Evolutionary conservation across 129 eudicot species (phyloP).

Genomic region (Chrysanthemum lavandulifolium): DNA sequence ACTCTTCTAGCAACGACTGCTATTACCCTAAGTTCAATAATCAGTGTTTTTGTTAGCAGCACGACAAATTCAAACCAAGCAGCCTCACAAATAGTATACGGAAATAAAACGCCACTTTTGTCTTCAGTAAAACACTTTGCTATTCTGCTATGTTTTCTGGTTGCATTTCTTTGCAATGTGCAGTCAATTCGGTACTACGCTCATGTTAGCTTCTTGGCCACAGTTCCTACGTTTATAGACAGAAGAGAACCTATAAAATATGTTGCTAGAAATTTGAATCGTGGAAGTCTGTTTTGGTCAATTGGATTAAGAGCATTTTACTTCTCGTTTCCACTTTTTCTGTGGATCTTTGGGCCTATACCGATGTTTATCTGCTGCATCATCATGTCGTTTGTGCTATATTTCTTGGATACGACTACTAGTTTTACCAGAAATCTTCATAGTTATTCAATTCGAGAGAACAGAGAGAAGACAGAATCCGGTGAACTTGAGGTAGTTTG

Average conservation of each 20-base stretch:
- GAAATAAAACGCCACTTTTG: conserved; percentile 47
- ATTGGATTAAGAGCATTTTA: conserved; percentile 84
- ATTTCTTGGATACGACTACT: conserved; percentile 78
- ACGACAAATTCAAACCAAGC: conserved; percentile 24
- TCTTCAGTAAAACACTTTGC: conserved; percentile 64
- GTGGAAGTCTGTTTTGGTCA: conserved; percentile 88
- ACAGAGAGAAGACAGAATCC: conserved; percentile 30
- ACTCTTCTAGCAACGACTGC: conserved; percentile 73
- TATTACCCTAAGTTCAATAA: conserved; percentile 73
- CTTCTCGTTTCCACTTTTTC: conserved; percentile 80
- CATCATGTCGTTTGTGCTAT: conserved; percentile 55
- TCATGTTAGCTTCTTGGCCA: conserved; percentile 75
- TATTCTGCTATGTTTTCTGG: conserved; percentile 69
- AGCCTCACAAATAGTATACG: conserved; percentile 47
- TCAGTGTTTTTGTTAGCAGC: conserved; percentile 70
- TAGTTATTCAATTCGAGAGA: conserved; percentile 40
- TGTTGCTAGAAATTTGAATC: conserved; percentile 60
- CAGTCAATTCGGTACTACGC: conserved; percentile 86
- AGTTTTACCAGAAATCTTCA: conserved; percentile 65
- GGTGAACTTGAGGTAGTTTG: conserved; percentile 27
- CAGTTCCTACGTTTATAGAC: conserved; percentile 52
- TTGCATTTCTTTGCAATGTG: conserved; percentile 81
- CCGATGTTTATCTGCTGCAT: conserved; percentile 73
- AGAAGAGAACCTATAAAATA: conserved; percentile 49
- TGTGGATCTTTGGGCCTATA: conserved; percentile 87